Base-by-base conservation (phyloP, 305 asterid species). In the Nicotiana rustica region DNA sequence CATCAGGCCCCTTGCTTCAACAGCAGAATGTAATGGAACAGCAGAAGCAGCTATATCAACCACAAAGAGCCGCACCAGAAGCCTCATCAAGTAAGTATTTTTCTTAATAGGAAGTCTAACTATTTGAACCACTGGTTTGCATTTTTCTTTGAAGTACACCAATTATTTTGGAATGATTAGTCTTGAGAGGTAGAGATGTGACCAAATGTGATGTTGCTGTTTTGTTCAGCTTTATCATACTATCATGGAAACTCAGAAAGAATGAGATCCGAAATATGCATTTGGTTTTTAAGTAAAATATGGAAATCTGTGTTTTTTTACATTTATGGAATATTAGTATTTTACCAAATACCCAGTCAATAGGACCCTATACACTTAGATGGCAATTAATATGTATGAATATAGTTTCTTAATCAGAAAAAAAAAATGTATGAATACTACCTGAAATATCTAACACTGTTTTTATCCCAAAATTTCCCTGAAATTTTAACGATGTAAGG, bases 1-100 rank as follows among this genome's bases (percentile, higher is more conserved):
- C 94, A 35, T 88, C 97, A 62, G 93, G 91, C 25, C 91, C 99
- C 82, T 86, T 92, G 92, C 95, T 89, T 90, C 99, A 91, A 87
- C 98, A 90, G 69, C 99, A 90, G 81, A 85, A 84, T 85, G 81
- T 90, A 41, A 84, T 91, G 69, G 99, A 96, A 83, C 98, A 92
- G 81, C 98, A 89, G 91, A 93, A 93, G 86, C 97, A 90, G 89
- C 84, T 91, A 66, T 77, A 89, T 89, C 99, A 92, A 88, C 80
- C 98, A 82, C 97, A 91, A 86, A 89, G 98, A 88, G 85, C 81
- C 87, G 80, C 88, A 70, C 89, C 93, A 0, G 99, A 96, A 87
- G 95, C 87, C 81, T 89, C 97, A 85, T 80, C 92, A 83, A 86
- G 99, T 96, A 89, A 87, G 96, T 81, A 29, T 66, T 80, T 59